Conservation (phyloP, 345 rosid genomes). For the Sapria himalayana region DNA sequence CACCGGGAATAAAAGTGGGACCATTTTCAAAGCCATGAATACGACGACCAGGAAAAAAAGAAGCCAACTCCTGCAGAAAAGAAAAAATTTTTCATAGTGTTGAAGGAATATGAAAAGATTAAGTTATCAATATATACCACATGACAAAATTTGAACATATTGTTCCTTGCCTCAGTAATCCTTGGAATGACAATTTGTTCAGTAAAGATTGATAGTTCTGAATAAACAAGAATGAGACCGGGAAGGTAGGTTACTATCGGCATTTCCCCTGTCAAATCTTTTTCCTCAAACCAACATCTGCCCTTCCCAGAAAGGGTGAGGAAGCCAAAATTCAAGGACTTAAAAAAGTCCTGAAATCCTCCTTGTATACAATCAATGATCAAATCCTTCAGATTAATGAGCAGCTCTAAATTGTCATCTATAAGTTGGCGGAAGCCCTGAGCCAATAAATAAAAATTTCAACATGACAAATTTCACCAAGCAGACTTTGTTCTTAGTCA, state of each 20-base stretch:
- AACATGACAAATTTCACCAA: too few relatives aligned
- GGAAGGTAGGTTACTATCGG: constrained; percentile 35
- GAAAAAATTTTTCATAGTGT: too few relatives aligned
- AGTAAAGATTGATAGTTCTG: constrained; percentile 65
- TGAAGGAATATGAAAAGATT: too few relatives aligned
- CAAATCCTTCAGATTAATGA: constrained; percentile 40
- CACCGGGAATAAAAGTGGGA: constrained; percentile 80
- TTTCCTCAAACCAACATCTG: constrained; percentile 26
- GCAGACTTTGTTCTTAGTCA: too few relatives aligned
- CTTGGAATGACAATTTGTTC: constrained; percentile 77
- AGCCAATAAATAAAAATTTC: too few relatives aligned
- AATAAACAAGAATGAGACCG: constrained; percentile 69
- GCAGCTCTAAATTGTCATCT: constrained; percentile 38
- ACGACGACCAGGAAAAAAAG: constrained; percentile 68
- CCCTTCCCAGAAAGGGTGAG: constrained; percentile 58
- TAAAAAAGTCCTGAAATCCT: constrained; percentile 84
- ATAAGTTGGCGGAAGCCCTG: constrained; percentile 77
- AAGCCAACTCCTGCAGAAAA: constrained; percentile 53
- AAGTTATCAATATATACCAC: too few relatives aligned
- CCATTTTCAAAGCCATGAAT: constrained; percentile 38
- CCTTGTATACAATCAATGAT: constrained; percentile 66
- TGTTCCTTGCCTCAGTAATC: constrained; percentile 61
- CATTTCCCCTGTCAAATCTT: constrained; percentile 25
- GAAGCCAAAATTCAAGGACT: constrained; percentile 42
- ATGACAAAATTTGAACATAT: constrained; percentile 5